These are phyloP conservation scores for Penicillium lividum DNA, from an alignment of 495 filamentous ascomycete species.

Conservation along the genomic window DNA sequence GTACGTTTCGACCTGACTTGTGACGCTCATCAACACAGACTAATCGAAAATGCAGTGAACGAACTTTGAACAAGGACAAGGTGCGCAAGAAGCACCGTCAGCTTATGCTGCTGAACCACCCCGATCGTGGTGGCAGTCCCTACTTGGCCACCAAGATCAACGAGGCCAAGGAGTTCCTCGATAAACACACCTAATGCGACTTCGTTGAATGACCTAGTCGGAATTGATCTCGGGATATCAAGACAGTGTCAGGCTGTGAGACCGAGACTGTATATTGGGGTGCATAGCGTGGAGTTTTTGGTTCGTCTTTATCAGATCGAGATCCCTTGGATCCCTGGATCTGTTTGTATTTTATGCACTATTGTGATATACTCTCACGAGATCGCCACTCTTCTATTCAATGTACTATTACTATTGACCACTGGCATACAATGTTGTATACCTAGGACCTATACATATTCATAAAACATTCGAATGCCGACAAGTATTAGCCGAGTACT, in stretches of 20 bases:
- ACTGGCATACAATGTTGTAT: neutral
- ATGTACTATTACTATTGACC: constrained; percentile 23
- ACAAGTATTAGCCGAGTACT: neutral
- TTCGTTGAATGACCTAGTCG: neutral
- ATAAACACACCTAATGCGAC: constrained; percentile 59
- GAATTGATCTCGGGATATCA: constrained; percentile 1
- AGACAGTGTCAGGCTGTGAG: neutral
- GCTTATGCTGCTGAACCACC: constrained; percentile 97
- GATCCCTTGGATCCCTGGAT: constrained; percentile 6
- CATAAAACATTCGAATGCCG: too few relatives aligned
- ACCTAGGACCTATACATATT: neutral
- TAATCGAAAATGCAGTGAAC: constrained; percentile 61
- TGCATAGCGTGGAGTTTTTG: constrained; percentile 50
- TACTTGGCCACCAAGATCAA: constrained; percentile 98
- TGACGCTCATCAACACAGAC: constrained; percentile 5
- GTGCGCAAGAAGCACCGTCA: constrained; percentile 94
- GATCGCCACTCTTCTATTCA: constrained; percentile 49
- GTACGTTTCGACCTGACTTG: constrained; percentile 52
- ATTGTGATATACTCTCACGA: constrained; percentile 40
- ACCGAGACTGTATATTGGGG: constrained; percentile 26
- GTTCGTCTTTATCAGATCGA: constrained; percentile 34
- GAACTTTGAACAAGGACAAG: constrained; percentile 82
- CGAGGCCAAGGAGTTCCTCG: constrained; percentile 94
- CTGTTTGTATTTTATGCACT: constrained; percentile 30
- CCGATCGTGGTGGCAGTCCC: constrained; percentile 93